A percentile compares a stretch with the other conserved stretches of the same genome.
These are phyloP conservation scores for Penicillium polonicum DNA, from an alignment of 2,329 filamentous ascomycete genomes.

Conservation along the genomic window DNA sequence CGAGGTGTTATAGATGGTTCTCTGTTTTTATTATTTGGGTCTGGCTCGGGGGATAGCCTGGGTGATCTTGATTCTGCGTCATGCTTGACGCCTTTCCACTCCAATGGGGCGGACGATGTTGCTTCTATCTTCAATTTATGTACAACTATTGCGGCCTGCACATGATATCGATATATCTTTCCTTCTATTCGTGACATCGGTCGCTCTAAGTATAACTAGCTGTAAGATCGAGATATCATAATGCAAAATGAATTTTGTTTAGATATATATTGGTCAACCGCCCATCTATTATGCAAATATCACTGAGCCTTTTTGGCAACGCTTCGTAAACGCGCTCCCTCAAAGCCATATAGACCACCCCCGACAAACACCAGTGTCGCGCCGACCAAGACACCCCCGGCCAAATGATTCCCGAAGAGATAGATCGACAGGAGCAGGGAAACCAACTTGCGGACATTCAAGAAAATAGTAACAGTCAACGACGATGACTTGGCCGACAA, in stretches of 20 bases:
- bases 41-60: neutral
- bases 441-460: conserved; percentile 92
- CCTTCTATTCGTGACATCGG: neutral
- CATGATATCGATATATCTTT: conserved; percentile 18
- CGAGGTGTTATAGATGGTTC: conserved; percentile 70
- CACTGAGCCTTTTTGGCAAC: conserved; percentile 23
- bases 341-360: conserved; percentile 86
- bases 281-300: neutral
- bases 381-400: conserved; percentile 73
- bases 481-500: conserved; percentile 84
- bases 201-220: neutral
- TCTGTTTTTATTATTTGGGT: conserved; percentile 8
- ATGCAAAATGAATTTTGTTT: neutral
- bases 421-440: conserved; percentile 89
- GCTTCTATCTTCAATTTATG: conserved; percentile 19
- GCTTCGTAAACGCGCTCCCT: conserved; percentile 47
- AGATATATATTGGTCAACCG: neutral
- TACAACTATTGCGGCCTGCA: conserved; percentile 24
- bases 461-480: conserved; percentile 90
- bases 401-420: conserved; percentile 84
- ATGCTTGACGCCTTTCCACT: conserved; percentile 1
- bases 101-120: conserved; percentile 13
- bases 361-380: conserved; percentile 84
- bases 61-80: conserved; percentile 4
- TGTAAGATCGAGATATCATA: neutral